Conservation (phyloP, 2,329 filamentous ascomycete species). For the Calonectria pauciramosa region DNA sequence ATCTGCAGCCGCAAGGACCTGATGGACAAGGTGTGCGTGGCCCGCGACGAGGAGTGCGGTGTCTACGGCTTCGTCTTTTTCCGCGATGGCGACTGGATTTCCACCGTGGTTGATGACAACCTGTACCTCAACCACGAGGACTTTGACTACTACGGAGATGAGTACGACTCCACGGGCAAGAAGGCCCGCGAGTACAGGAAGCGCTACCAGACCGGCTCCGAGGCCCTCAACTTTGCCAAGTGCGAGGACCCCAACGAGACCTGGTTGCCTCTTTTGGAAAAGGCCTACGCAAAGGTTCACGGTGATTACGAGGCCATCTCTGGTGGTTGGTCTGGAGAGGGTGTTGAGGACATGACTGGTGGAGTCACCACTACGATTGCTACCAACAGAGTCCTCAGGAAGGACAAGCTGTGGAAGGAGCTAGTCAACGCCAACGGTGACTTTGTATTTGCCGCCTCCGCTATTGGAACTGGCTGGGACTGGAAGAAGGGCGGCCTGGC, state of each 20-base stretch:
- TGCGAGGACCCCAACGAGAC: slow-evolving; percentile 79
- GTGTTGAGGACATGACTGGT: slow-evolving; percentile 64
- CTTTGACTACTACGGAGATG: slow-evolving; percentile 57
- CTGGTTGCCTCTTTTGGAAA: slow-evolving; percentile 81
- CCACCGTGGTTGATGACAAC: slow-evolving; percentile 80
- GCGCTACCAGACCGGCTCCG: slow-evolving; percentile 75
- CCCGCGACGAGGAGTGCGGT: slow-evolving; percentile 75
- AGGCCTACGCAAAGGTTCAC: slow-evolving; percentile 82
- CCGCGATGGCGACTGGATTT: slow-evolving; percentile 79
- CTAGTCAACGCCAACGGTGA: slow-evolving; percentile 78
- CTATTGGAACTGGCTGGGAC: slow-evolving; percentile 36
- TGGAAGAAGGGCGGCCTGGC: slow-evolving; percentile 56
- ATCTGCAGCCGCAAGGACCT: slow-evolving; percentile 75
- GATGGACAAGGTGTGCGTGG: slow-evolving; percentile 77
- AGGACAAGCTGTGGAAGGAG: slow-evolving; percentile 79
- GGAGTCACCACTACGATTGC: slow-evolving; percentile 71
- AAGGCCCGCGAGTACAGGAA: slow-evolving; percentile 72
- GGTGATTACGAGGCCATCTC: slow-evolving; percentile 78
- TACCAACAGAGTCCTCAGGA: slow-evolving; percentile 71
- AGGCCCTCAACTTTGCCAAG: slow-evolving; percentile 78
- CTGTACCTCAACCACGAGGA: slow-evolving; percentile 46
- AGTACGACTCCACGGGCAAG: slow-evolving; percentile 59
- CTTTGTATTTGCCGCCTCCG: slow-evolving; percentile 60
- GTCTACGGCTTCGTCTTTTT: slow-evolving; percentile 83
- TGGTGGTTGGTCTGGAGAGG: slow-evolving; percentile 73